These are phyloP conservation scores for Talaromyces wortmannii DNA, from an alignment of 495 filamentous ascomycete genomes.

Conservation along the genomic window DNA sequence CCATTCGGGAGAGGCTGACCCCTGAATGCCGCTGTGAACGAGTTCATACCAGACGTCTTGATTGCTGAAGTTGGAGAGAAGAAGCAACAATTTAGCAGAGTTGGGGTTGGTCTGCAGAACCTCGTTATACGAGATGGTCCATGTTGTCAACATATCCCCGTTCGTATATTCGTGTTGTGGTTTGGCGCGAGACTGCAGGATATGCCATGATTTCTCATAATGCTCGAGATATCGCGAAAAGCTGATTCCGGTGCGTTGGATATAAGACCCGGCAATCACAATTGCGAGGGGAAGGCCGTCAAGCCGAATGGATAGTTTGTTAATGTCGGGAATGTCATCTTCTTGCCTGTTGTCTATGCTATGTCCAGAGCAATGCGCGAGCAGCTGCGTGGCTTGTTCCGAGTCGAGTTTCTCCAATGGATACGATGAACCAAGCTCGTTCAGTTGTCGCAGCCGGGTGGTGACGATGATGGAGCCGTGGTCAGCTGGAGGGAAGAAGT, in stretches of 20 bases:
- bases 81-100: constrained; percentile 29
- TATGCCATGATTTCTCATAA: constrained; percentile 33
- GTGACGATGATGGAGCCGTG: constrained; percentile 36
- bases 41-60: constrained; percentile 46
- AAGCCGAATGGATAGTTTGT: constrained; percentile 17
- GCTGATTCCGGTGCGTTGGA: constrained; percentile 25
- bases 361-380: constrained; percentile 6
- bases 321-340: neutral
- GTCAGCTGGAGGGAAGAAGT: constrained; percentile 25
- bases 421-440: constrained; percentile 18
- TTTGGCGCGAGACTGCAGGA: constrained; percentile 20
- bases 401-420: constrained; percentile 14
- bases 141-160: constrained; percentile 33
- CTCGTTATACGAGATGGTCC: constrained; percentile 34
- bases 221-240: constrained; percentile 26
- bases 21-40: constrained; percentile 9
- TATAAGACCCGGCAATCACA: constrained; percentile 32
- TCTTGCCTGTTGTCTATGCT: no score
- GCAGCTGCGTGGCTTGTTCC: constrained; percentile 12
- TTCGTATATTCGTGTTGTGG: constrained; percentile 22
- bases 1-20: constrained; percentile 17
- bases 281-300: constrained; percentile 38
- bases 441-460: constrained; percentile 23
- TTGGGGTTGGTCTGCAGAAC: constrained; percentile 23
- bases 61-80: constrained; percentile 42